Percentiles rank a stretch among this genome's conserved stretches.
Conservation (phyloP, 768 basidiomycete genomes). For the Mycena floridula region DNA sequence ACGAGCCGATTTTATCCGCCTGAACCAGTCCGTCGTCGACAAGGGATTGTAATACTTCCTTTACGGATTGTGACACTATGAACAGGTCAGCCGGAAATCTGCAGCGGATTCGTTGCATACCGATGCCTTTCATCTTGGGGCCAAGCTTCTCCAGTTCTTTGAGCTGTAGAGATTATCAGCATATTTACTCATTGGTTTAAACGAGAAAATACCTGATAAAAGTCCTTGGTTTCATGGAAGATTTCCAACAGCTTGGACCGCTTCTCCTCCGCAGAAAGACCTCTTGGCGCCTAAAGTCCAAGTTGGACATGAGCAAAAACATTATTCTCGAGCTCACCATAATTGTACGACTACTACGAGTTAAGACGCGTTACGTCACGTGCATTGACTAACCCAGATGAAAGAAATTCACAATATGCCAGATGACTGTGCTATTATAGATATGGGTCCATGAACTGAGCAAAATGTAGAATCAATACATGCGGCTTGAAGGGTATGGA, state of each 20-base stretch:
- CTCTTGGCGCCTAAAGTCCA: slow-evolving; percentile 58
- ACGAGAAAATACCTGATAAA: background rate
- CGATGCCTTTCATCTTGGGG: slow-evolving; percentile 87
- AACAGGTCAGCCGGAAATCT: background rate
- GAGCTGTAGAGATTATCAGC: slow-evolving; percentile 40
- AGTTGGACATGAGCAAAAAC: background rate
- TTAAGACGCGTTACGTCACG: no score
- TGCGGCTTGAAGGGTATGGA: background rate
- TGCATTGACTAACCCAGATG: no score
- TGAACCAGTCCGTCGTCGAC: slow-evolving; percentile 85
- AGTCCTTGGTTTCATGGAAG: slow-evolving; percentile 73
- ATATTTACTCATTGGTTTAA: slow-evolving; percentile 77
- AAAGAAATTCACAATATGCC: no score
- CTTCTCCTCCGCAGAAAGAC: slow-evolving; percentile 88
- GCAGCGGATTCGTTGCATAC: slow-evolving; percentile 27
- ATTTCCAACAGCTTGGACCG: slow-evolving; percentile 84
- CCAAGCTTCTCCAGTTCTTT: slow-evolving; percentile 91
- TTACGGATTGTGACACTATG: slow-evolving; percentile 83
- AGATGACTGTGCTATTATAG: no score
- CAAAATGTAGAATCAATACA: background rate
- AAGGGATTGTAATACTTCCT: slow-evolving; percentile 84
- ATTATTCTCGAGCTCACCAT: background rate
- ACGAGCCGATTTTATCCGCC: slow-evolving; percentile 89
- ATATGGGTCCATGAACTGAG: no score
- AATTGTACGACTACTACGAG: background rate